Percentiles rank a stretch among this genome's conserved stretches.
phyloP scores from a whole-genome alignment of 345 rosid genomes.

The Draba incana region DNA sequence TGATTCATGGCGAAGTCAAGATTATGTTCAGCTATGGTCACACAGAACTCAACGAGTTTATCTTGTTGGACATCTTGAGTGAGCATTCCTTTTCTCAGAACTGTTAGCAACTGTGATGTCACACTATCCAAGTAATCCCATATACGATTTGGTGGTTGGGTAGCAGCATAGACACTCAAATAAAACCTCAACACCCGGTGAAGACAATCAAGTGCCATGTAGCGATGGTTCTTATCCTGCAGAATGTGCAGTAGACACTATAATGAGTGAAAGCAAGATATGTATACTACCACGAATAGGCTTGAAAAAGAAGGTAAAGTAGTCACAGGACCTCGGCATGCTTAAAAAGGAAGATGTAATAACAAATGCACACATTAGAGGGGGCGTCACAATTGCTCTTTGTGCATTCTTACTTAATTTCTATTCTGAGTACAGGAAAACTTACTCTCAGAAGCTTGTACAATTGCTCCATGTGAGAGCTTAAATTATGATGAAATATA shows the following conservation, averaged over 20 bases:
- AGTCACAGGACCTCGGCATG: slow-evolving; percentile 12
- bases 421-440: slow-evolving; percentile 31
- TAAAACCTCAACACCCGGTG: slow-evolving; percentile 97
- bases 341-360: slow-evolving; percentile 1
- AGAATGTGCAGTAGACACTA: slow-evolving; percentile 27
- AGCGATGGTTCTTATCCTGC: slow-evolving; percentile 98
- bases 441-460: slow-evolving; percentile 96
- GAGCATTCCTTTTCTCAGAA: slow-evolving; percentile 89
- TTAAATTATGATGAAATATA: slow-evolving; percentile 78
- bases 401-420: slow-evolving; percentile 17
- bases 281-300: slow-evolving; percentile 12
- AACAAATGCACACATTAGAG: slow-evolving; percentile 20
- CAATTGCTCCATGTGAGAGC: slow-evolving; percentile 95
- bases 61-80: slow-evolving; percentile 98
- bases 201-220: slow-evolving; percentile 95
- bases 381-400: slow-evolving; percentile 13
- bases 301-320: slow-evolving; percentile 24
- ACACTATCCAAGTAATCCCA: slow-evolving; percentile 99
- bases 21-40: slow-evolving; percentile 94
- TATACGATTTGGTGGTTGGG: slow-evolving; percentile 88
- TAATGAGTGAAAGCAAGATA: slow-evolving; percentile 31
- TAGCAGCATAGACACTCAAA: slow-evolving; percentile 92
- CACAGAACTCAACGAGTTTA: slow-evolving; percentile 97
- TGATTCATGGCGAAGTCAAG: slow-evolving; percentile 99
- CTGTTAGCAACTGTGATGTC: slow-evolving; percentile 91